phyloP scores from a whole-genome alignment of 805 yeast genomes.

The Pichia pseudocactophila region DNA sequence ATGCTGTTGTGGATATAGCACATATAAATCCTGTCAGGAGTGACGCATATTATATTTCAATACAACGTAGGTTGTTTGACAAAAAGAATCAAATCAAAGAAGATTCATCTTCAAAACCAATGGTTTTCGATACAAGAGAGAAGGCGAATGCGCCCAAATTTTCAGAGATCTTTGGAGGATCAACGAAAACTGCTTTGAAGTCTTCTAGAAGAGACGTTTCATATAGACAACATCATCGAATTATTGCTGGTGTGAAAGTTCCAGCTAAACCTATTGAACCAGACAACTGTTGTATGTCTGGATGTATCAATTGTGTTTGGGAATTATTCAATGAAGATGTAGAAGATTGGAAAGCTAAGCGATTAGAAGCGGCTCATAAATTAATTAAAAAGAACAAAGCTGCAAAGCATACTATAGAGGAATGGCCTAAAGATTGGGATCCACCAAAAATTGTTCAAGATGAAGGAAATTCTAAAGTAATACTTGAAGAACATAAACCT shows the following conservation, averaged over 20 bases:
- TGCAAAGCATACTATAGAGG: slow-evolving; percentile 28
- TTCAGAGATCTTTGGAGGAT: slow-evolving; percentile 24
- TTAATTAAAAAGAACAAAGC: slow-evolving; percentile 32
- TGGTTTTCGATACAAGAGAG: slow-evolving; percentile 23
- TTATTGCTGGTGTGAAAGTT: slow-evolving; percentile 59
- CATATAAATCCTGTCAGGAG: slow-evolving; percentile 8
- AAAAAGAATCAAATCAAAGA: slow-evolving; percentile 1
- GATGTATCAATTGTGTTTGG: slow-evolving; percentile 97
- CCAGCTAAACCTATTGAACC: slow-evolving; percentile 86
- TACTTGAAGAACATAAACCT: no score
- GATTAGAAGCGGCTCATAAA: slow-evolving; percentile 46
- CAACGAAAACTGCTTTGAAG: slow-evolving; percentile 24
- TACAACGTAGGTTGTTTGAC: slow-evolving; percentile 11
- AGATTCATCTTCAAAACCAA: slow-evolving; percentile 3
- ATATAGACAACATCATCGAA: slow-evolving; percentile 25
- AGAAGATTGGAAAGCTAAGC: slow-evolving; percentile 62
- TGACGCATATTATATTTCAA: slow-evolving; percentile 9
- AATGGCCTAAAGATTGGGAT: slow-evolving; percentile 61
- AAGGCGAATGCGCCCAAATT: slow-evolving; percentile 15
- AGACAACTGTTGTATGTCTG: slow-evolving; percentile 95
- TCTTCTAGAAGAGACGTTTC: slow-evolving; percentile 31
- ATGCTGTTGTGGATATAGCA: slow-evolving; percentile 4
- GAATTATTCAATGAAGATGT: slow-evolving; percentile 83
- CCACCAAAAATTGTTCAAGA: slow-evolving; percentile 35
- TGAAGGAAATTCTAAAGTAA: slow-evolving; percentile 26